Evolutionary conservation across 1,284 basidiomycete genomes (phyloP), one percentile per base, ranked within the genome.

Genomic region (Violaceomyces palustris): DNA sequence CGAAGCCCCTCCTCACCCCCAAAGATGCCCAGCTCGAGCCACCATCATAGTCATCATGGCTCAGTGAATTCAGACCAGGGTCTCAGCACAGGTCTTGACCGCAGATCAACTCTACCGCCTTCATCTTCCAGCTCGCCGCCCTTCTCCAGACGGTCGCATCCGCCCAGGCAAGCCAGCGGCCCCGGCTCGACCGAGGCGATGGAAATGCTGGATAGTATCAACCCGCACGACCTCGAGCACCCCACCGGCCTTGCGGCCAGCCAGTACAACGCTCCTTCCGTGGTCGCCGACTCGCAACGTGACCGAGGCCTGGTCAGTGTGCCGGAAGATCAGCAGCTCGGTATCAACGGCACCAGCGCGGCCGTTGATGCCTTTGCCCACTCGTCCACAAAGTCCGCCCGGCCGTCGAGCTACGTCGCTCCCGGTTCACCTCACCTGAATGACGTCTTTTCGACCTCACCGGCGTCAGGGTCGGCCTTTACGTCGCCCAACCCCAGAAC

Each of bases 171-270:
- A 24, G 39, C 50, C 10, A 56, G 59, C 45, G 59, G 50, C 22
- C 61, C 61, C 19, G 61, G 59, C 35, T 61, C 58, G 21, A 47
- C 49, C 15, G 61, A 64, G 18, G 61, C 61, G 24, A 62, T 64
- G 61, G 61, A 64, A 21, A 36, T 50, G 36, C 61, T 52, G 32
- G 58, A 63, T 21, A 52, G 53, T 19, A 54, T 62, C 39, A 51
- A 62, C 26, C 46, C 53, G 26, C 38, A 56, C 32, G 46, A 56
- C 24, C 33, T 50, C 31, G 58, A 56, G 49, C 41, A 43, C 39
- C 42, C 52, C 1, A 49, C 51, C 32, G 43, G 35, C 15, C 42
- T 48, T 23, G 29, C 45, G 21, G 39, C 18, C 23, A 44, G 46
- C 15, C 12, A 33, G 15, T 10, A 17, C 15, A n/a, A 6, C 3